A percentile compares a stretch with the other conserved stretches of the same genome.
phyloP scores from a whole-genome alignment of 1,284 basidiomycete genomes.

The Boletus mariae region DNA sequence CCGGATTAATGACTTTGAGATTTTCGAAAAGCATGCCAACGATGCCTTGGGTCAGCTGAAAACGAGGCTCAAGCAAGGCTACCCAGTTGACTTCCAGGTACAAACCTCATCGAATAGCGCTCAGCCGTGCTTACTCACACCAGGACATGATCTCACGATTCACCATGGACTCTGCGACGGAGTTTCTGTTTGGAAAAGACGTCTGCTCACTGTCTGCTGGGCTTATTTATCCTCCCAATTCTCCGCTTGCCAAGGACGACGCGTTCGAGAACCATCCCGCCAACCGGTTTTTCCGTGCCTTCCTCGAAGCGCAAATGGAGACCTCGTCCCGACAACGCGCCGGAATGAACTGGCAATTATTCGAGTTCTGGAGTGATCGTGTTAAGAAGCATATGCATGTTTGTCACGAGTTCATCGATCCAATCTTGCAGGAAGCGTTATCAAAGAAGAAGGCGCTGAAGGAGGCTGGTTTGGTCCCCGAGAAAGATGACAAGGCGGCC shows the following conservation, averaged over 20 bases:
- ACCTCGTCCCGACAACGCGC: slow-evolving; percentile 19
- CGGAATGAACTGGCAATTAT: slow-evolving; percentile 31
- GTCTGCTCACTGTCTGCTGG: slow-evolving; percentile 31
- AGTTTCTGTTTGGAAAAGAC: slow-evolving; percentile 39
- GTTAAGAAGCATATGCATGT: slow-evolving; percentile 32
- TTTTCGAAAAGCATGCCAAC: slow-evolving; percentile 48
- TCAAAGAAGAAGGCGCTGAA: slow-evolving; percentile 23
- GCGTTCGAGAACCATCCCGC: slow-evolving; percentile 21
- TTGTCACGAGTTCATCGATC: slow-evolving; percentile 35
- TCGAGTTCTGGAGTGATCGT: slow-evolving; percentile 34
- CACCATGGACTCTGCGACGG: slow-evolving; percentile 40
- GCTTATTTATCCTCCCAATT: slow-evolving; percentile 26
- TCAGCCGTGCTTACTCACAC: not conserved
- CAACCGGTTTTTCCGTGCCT: slow-evolving; percentile 35
- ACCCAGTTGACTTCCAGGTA: slow-evolving; percentile 51
- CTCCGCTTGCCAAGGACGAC: slow-evolving; percentile 8
- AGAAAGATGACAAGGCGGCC: no score
- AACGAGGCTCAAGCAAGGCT: slow-evolving; percentile 38
- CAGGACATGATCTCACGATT: slow-evolving; percentile 40
- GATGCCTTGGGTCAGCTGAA: slow-evolving; percentile 40
- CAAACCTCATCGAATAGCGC: not conserved
- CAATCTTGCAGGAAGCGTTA: slow-evolving; percentile 34
- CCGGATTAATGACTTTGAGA: slow-evolving; percentile 49
- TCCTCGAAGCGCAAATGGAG: slow-evolving; percentile 28
- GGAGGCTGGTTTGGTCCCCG: slow-evolving; percentile 11